phyloP scores from a whole-genome alignment of 2,329 filamentous ascomycete species.

The Colletotrichum sp. region DNA sequence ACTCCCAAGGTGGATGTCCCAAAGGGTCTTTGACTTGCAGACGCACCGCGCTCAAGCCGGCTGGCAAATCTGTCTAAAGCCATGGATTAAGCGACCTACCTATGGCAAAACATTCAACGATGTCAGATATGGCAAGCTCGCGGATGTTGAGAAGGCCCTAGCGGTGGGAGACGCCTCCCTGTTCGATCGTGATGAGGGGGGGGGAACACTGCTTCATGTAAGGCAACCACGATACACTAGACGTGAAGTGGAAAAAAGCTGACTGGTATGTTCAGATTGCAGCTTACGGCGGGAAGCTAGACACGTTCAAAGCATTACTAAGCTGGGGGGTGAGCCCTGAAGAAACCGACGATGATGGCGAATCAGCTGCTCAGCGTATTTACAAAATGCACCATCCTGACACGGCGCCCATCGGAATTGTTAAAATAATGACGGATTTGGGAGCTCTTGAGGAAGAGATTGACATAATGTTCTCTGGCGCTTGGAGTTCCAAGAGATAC shows the following conservation, averaged over 20 bases:
- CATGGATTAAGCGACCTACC: background rate
- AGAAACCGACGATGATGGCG: background rate
- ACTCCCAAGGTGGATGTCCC: background rate
- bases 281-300: background rate
- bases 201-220: background rate
- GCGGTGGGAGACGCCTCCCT: background rate
- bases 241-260: background rate
- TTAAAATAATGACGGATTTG: too few species aligned
- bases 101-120: background rate
- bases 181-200: fast-evolving
- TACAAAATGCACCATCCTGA: too few species aligned
- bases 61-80: background rate
- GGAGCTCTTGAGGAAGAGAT: background rate
- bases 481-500: too few species aligned
- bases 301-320: background rate
- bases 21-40: background rate
- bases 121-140: background rate
- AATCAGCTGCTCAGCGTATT: too few species aligned
- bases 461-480: background rate
- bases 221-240: background rate
- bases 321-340: background rate
- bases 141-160: background rate
- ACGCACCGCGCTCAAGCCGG: background rate
- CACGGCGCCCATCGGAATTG: too few species aligned
- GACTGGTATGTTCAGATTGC: background rate